Base-by-base conservation (phyloP, 2,329 filamentous ascomycete genomes). In the Venturia carpophila region DNA sequence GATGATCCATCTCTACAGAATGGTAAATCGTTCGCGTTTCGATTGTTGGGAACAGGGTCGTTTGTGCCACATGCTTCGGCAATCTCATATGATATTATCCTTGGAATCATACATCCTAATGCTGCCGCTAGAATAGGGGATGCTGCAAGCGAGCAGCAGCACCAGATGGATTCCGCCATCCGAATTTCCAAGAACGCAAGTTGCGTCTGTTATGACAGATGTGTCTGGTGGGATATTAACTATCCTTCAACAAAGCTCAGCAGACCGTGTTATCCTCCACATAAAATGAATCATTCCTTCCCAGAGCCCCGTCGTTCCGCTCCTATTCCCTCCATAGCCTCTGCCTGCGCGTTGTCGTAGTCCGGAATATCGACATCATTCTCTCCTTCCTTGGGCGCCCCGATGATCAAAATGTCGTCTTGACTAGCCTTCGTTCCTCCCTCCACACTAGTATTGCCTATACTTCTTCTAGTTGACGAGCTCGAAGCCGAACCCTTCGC, bases 371-470 rank as follows among this genome's bases (percentile, higher is more conserved):
- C 41, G 21, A 47, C 43, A 52, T 49, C 61, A n/a, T 52, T 11
- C 41, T 24, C 24, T 21, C 30, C 43, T 15, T 34, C 45, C 24
- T 52, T 17, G 1, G 61, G 61, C 39, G 47, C 63, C 42, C 37
- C 24, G 15, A 60, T 64, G 21, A 64, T 27, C 10, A 60, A 39
- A 5, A 64, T 30, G 4, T 63, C 43, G 39, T 63, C 61, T 17
- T 47, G 34, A 6, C 27, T 19, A 17, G 3, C 19, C 30, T 47
- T 49, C 43, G n/a, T 10, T 17, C 41, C 43, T 37, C 2, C 60
- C 34, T 63, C 43, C 24, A 63, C 9, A 30, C 15, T 47, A 15
- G 42, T 13, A 34, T 21, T 47, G 13, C n/a, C n/a, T 5, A 52
- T 3, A 17, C 43, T 63, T 49, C 24, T 63, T 10, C 52, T 58